Evolutionary conservation across 306 rosid species (phyloP).

Genomic region (Arachis hypogaea): DNA sequence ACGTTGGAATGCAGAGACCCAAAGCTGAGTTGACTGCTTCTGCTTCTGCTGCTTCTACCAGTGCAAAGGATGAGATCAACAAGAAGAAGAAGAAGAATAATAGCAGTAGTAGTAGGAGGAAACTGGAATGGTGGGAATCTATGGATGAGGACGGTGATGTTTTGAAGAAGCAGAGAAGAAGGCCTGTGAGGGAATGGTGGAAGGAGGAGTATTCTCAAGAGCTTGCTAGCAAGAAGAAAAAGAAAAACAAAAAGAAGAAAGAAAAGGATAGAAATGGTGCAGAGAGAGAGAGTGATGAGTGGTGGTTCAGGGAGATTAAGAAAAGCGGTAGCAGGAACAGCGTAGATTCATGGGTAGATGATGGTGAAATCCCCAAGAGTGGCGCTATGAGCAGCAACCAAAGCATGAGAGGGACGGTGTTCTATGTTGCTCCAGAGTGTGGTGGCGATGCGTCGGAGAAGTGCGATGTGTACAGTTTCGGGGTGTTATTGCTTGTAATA

Average conservation of each 20-base stretch:
- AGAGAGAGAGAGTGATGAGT: slow-evolving; percentile 38
- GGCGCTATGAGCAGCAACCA: slow-evolving; percentile 75
- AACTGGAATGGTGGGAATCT: slow-evolving; percentile 79
- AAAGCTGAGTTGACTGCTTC: slow-evolving; percentile 41
- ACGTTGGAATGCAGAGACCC: slow-evolving; percentile 52
- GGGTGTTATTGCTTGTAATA: slow-evolving; percentile 74
- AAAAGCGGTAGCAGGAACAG: slow-evolving; percentile 59
- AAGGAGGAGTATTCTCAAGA: slow-evolving; percentile 83
- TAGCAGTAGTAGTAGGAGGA: slow-evolving; percentile 41
- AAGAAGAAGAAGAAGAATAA: slow-evolving; percentile 38
- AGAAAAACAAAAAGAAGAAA: slow-evolving; percentile 40
- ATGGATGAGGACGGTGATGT: slow-evolving; percentile 59
- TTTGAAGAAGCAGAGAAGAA: slow-evolving; percentile 58
- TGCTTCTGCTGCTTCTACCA: slow-evolving; percentile 36
- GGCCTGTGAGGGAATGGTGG: slow-evolving; percentile 93
- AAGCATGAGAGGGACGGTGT: slow-evolving; percentile 87
- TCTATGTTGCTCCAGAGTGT: slow-evolving; percentile 86
- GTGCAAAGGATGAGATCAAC: slow-evolving; percentile 41
- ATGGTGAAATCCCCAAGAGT: slow-evolving; percentile 70
- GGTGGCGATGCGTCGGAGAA: slow-evolving; percentile 72
- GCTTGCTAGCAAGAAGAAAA: slow-evolving; percentile 65
- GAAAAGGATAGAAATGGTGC: slow-evolving; percentile 38
- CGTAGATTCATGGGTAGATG: slow-evolving; percentile 80
- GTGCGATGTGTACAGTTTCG: slow-evolving; percentile 85
- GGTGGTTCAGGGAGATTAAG: slow-evolving; percentile 49